A percentile compares a stretch with the other conserved stretches of the same genome.
These are phyloP conservation scores for Juncus inflexus DNA, from an alignment of 176 grass and related monocot genomes.

Conservation along the genomic window DNA sequence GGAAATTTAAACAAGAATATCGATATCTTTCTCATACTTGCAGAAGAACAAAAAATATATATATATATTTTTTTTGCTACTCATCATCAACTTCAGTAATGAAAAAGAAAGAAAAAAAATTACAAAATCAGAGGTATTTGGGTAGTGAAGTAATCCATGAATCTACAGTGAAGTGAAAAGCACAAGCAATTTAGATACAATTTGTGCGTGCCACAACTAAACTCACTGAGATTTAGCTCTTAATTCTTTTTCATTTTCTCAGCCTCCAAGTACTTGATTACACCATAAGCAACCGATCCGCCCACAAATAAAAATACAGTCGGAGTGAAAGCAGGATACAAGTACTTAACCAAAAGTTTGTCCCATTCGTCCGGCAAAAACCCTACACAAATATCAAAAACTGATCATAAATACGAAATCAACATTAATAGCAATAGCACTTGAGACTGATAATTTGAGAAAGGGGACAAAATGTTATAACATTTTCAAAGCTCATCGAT, in stretches of 20 bases:
- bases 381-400: slow-evolving; percentile 39
- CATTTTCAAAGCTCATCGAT: not conserved
- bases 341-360: slow-evolving; percentile 71
- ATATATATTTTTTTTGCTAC: no score
- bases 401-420: slow-evolving; percentile 2
- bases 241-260: slow-evolving; percentile 61
- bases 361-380: slow-evolving; percentile 87
- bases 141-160: no score
- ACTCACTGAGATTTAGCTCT: not conserved
- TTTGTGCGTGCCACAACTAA: no score
- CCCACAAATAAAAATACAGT: slow-evolving; percentile 70
- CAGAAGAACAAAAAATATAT: no score
- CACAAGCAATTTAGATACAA: no score
- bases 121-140: no score
- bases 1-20: no score
- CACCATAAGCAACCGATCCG: slow-evolving; percentile 67
- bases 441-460: not conserved
- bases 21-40: no score
- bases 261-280: slow-evolving; percentile 79
- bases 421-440: not conserved
- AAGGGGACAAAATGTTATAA: not conserved
- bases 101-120: no score
- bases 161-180: no score
- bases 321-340: slow-evolving; percentile 89
- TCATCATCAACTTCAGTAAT: no score